A percentile compares a stretch with the other conserved stretches of the same genome.
These are phyloP conservation scores for Ustilago hordei DNA, from an alignment of 1,284 basidiomycete species.

Conservation along the genomic window DNA sequence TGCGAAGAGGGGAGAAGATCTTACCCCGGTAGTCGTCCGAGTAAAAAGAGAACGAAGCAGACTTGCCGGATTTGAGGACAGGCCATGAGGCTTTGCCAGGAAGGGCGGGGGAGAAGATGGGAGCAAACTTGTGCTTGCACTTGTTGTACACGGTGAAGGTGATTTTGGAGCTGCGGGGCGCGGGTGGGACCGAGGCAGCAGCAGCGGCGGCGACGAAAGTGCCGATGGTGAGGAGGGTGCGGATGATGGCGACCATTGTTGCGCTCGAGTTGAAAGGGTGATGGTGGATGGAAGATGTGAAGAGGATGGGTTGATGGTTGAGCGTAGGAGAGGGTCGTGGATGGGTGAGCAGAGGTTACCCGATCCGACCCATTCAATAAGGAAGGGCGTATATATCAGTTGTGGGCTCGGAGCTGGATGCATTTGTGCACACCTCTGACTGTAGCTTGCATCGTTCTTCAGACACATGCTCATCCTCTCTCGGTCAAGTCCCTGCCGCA, in stretches of 20 bases:
- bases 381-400: conserved; percentile 9
- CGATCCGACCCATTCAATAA: not conserved
- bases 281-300: not conserved
- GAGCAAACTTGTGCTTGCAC: conserved; percentile 49
- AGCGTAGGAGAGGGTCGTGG: not conserved
- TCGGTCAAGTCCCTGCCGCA: conserved; percentile 9
- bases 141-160: conserved; percentile 49
- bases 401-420: conserved; percentile 16
- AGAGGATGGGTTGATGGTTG: not conserved
- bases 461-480: conserved; percentile 4
- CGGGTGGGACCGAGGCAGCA: conserved; percentile 17
- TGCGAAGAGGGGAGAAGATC: conserved; percentile 44
- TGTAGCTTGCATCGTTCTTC: not conserved
- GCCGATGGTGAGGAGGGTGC: conserved; percentile 21
- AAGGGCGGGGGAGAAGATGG: conserved; percentile 42
- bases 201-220: conserved; percentile 25
- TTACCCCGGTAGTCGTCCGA: conserved; percentile 46
- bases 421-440: not conserved
- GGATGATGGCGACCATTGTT: conserved; percentile 42
- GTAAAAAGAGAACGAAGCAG: conserved; percentile 34
- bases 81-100: conserved; percentile 39
- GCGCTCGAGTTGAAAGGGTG: not conserved
- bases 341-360: not conserved
- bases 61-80: conserved; percentile 28
- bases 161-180: conserved; percentile 43